Evolutionary conservation across 805 yeast species (phyloP), one percentile per base, ranked within the genome.

Genomic region (Schwanniomyces occidentalis): DNA sequence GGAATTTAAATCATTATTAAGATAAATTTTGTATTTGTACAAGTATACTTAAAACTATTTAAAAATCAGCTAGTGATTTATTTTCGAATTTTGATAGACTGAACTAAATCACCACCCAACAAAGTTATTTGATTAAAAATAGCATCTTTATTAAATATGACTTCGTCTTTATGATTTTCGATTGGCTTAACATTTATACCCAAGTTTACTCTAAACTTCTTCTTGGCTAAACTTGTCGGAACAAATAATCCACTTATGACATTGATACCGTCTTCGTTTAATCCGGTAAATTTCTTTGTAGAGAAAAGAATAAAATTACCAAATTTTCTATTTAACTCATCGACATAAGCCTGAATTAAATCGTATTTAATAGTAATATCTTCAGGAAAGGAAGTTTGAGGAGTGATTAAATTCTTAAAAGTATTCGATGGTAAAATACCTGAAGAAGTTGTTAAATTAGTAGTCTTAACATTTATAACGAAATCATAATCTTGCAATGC

Each of bases 401-500:
- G 59, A 33, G 63, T 63, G 40, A 74, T 54, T 48, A 85, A 63
- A 53, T 85, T 85, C 56, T 82, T 84, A 65, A 75, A 83, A 32
- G 72, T 71, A 41, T 67, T 61, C 10, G 71, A 52, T 7, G 76
- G 76, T 24, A 78, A 50, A 6, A 83, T 60, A 38, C 93, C 93
- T 5, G 81, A 69, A 6, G 74, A 58, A 2, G 69, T 47, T 22
- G 72, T 58, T 25, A 78, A 52, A 28, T 63, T 61, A 4, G 60
- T 56, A 9, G 74, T 61, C 45, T 73, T 75, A 33, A 89, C 63
- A 30, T 74, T 69, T 41, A 93, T 71, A 9, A 81, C 81, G 46
- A 93, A 80, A 54, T 91, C 95, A 56, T 82, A 93, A 60, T 91
- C 98, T 39, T 75, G 71, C 35, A 85, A 65, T 0, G 95, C 88